Percentiles rank a stretch among this genome's conserved stretches.
phyloP scores from a whole-genome alignment of 1,284 basidiomycete species.

The Calocybe gambosa region DNA sequence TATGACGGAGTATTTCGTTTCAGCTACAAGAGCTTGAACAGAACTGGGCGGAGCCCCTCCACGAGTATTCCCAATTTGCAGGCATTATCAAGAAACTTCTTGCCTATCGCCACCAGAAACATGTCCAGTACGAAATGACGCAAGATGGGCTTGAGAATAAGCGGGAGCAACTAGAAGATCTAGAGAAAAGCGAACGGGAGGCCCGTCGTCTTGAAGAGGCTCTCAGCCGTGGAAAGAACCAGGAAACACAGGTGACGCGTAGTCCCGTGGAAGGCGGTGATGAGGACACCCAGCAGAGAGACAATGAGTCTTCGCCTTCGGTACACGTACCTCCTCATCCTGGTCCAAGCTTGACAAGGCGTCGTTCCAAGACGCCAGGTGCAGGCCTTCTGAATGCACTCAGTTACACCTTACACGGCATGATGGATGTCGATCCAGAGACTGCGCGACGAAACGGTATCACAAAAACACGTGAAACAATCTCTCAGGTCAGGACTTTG shows the following conservation, averaged over 20 bases:
- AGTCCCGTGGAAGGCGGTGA: slow-evolving; percentile 26
- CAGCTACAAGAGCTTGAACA: slow-evolving; percentile 90
- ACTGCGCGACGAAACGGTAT: slow-evolving; percentile 90
- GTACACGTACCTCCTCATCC: slow-evolving; percentile 68
- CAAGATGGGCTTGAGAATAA: slow-evolving; percentile 88
- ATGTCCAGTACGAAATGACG: slow-evolving; percentile 96
- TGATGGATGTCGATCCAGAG: slow-evolving; percentile 99
- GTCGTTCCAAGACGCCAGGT: slow-evolving; percentile 54
- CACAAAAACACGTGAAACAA: slow-evolving; percentile 89
- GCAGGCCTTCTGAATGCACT: slow-evolving; percentile 90
- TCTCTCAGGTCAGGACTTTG: slow-evolving; percentile 68
- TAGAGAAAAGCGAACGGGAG: slow-evolving; percentile 91
- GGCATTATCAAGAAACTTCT: slow-evolving; percentile 91
- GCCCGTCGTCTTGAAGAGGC: slow-evolving; percentile 87
- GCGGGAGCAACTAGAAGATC: slow-evolving; percentile 80
- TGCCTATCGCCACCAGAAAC: slow-evolving; percentile 95
- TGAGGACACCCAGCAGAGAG: slow-evolving; percentile 19
- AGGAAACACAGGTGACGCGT: slow-evolving; percentile 19
- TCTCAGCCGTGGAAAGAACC: slow-evolving; percentile 52
- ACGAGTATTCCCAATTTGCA: slow-evolving; percentile 95
- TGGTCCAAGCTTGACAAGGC: slow-evolving; percentile 58
- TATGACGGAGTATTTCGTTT: neutral
- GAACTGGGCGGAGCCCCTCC: slow-evolving; percentile 91
- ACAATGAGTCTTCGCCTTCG: slow-evolving; percentile 27
- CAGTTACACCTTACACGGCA: slow-evolving; percentile 91